phyloP scores from a whole-genome alignment of 345 rosid genomes.

The Capsella bursapastoris region DNA sequence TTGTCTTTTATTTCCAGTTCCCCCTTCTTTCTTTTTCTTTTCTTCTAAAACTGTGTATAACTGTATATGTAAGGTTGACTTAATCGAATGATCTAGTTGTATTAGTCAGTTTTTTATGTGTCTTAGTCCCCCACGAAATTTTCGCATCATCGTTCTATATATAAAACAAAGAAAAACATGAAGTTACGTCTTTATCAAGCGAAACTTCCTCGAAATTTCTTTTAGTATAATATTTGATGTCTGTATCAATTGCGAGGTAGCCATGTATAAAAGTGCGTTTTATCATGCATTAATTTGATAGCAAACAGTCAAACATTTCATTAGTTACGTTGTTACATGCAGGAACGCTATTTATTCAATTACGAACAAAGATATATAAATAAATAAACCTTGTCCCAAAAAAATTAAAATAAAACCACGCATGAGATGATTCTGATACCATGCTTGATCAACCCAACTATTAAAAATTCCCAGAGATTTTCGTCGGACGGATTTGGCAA shows the following conservation, averaged over 20 bases:
- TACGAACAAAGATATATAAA: no score
- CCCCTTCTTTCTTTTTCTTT: no score
- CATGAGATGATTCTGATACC: not conserved
- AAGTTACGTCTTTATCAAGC: constrained; percentile 4
- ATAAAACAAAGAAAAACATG: not conserved
- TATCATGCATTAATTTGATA: not conserved
- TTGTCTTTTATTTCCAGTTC: no score
- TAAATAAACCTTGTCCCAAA: not conserved
- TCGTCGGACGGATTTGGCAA: not conserved
- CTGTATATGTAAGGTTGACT: constrained; percentile 1
- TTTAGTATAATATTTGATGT: not conserved
- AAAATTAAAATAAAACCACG: no score
- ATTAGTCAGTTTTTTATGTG: constrained; percentile 12
- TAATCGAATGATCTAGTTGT: not conserved
- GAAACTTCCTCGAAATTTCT: constrained; percentile 29
- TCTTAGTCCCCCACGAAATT: constrained; percentile 9
- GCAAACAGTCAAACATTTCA: not conserved
- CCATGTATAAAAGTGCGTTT: not conserved
- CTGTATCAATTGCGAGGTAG: not conserved
- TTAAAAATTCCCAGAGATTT: not conserved
- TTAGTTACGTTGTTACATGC: no score
- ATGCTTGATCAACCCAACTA: not conserved
- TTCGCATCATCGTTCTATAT: not conserved
- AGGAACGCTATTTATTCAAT: no score
- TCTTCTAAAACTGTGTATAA: no score